Base-by-base conservation (phyloP, 2,329 filamentous ascomycete species). In the Cladosporium sp. region DNA sequence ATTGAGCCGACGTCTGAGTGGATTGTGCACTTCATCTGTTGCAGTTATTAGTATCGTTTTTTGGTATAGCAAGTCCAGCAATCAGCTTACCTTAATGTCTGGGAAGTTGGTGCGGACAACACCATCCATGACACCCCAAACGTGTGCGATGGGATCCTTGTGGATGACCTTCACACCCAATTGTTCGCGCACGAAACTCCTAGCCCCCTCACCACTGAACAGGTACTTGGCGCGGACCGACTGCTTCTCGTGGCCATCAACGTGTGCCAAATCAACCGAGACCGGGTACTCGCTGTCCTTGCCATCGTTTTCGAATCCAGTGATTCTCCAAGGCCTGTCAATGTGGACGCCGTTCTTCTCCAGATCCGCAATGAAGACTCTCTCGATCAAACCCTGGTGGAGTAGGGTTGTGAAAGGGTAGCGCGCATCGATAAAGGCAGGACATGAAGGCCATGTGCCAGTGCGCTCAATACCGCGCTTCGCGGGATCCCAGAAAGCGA, bases 401-500 rank as follows among this genome's bases (percentile, higher is more conserved):
- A 88, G 78, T 4, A 88, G 79, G 34, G 86, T 87, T 34, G 86
- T 88, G 76, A 87, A 88, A 0, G 86, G 86, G 71, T 88, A 88
- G 71, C 86, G 79, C 34, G 87, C 86, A 71, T 89, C 87, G 67
- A 89, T 87, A 78, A 96, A 97, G 70, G 87, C 88, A 0, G 93
- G 93, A 79, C 93, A 97, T 75, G 90, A 93, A 5, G 92, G 90
- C 92, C 92, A 97, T 52, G 83, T 89, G 28, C 86, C 86, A 1
- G 87, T 89, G 65, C 86, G 78, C 68, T 83, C 79, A 52, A 89
- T 89, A 55, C 86, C 87, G 68, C 83, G 81, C 10, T 80, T 74
- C 62, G 76, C 75, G 21, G 87, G 87, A 72, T 89, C 86, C 87
- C 87, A 89, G 74, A 89, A 89, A 6, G 87, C 86, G 36, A 89